Conservation (phyloP, 2,329 filamentous ascomycete genomes). For the Scolecobasidium constrictum region DNA sequence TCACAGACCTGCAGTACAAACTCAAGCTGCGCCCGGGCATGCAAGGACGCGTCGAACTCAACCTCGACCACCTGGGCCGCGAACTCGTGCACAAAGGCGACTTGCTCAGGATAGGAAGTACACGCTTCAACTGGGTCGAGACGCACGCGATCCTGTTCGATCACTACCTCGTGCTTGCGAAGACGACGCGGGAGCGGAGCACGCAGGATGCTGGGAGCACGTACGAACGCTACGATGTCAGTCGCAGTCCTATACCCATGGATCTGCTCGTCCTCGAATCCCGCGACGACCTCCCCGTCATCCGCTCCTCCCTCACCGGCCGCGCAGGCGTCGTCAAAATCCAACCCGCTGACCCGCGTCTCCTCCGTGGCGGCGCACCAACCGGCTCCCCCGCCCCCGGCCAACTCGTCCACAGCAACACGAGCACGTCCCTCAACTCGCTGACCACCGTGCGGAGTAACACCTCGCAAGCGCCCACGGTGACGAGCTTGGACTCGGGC, state of each 20-base stretch:
- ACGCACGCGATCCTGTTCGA: constrained; percentile 91
- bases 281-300: constrained; percentile 80
- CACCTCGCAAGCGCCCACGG: constrained; percentile 17
- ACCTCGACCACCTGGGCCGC: constrained; percentile 86
- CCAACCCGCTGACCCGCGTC: constrained; percentile 43
- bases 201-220: constrained; percentile 53
- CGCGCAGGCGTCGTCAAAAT: constrained; percentile 57
- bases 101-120: constrained; percentile 61
- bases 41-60: constrained; percentile 69
- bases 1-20: constrained; percentile 75
- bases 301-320: constrained; percentile 66
- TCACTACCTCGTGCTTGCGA: constrained; percentile 89
- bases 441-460: constrained; percentile 32
- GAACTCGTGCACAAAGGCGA: constrained; percentile 85
- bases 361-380: constrained; percentile 31
- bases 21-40: constrained; percentile 79
- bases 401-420: constrained; percentile 57
- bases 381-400: constrained; percentile 29
- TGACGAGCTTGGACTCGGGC: constrained; percentile 37
- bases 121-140: constrained; percentile 86
- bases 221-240: constrained; percentile 81
- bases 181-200: constrained; percentile 53
- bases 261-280: constrained; percentile 87
- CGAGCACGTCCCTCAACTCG: constrained; percentile 47
- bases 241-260: constrained; percentile 89